A percentile compares a stretch with the other conserved stretches of the same genome.
These are phyloP conservation scores for Marchantia polymorpha DNA, from an alignment of 225 moss, liverwort and hornwort species.

Conservation along the genomic window DNA sequence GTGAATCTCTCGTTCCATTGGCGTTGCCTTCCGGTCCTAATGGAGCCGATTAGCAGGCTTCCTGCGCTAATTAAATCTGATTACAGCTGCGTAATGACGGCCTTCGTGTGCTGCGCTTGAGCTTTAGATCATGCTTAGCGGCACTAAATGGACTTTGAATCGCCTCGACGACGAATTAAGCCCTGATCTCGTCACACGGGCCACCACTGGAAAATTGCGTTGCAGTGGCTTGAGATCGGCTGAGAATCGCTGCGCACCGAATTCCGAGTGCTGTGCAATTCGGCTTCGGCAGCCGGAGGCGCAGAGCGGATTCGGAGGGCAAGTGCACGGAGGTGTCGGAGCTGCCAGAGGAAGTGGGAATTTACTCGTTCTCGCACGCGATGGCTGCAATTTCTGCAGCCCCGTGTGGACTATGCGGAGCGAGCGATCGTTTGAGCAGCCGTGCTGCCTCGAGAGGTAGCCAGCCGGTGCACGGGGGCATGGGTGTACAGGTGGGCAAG, in stretches of 20 bases:
- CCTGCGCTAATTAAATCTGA: too few species aligned
- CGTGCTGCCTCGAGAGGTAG: neutral
- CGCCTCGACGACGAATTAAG: neutral
- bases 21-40: neutral
- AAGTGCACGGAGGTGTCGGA: neutral
- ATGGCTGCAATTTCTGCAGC: constrained; percentile 10
- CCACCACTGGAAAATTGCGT: neutral
- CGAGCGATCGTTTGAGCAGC: neutral
- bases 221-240: neutral
- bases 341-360: neutral
- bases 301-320: neutral
- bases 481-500: neutral
- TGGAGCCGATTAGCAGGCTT: neutral
- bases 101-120: too few species aligned
- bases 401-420: neutral
- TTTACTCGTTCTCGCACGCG: neutral
- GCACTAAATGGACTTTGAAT: too few species aligned
- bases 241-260: neutral
- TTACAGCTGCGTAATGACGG: too few species aligned
- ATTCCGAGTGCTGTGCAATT: neutral
- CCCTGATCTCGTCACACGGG: too few species aligned
- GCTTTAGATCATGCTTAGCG: too few species aligned
- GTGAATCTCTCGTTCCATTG: neutral
- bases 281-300: neutral
- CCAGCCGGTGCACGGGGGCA: neutral